Evolutionary conservation across 2,329 filamentous ascomycete genomes (phyloP).

Genomic region (Dichotomopilus funicola): DNA sequence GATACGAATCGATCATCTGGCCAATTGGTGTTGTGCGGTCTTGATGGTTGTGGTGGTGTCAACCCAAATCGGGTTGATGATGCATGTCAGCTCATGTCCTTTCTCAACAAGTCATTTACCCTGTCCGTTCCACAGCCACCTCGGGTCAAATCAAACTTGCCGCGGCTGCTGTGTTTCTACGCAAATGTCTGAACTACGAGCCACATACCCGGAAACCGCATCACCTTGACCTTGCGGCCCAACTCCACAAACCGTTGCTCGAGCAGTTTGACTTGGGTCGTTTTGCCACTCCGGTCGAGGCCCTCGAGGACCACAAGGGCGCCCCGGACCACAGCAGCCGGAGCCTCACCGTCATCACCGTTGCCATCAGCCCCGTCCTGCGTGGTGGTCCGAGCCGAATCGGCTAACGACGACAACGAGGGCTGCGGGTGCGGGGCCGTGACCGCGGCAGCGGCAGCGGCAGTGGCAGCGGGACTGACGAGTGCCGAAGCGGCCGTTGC

Average conservation of each 20-base stretch:
- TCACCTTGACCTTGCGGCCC: constrained; percentile 44
- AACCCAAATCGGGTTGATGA: no score
- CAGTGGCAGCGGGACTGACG: constrained; percentile 20
- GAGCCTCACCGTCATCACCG: background rate
- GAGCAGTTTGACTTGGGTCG: constrained; percentile 74
- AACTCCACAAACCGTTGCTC: constrained; percentile 46
- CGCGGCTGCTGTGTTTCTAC: no score
- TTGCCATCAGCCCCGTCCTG: background rate
- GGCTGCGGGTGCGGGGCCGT: constrained; percentile 3
- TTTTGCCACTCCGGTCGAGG: constrained; percentile 85
- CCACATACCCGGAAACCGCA: constrained; percentile 52
- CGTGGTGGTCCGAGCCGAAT: background rate
- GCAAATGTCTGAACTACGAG: no score
- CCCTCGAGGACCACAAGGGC: constrained; percentile 81
- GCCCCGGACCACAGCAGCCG: constrained; percentile 43
- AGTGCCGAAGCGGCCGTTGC: constrained; percentile 40
- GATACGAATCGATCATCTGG: constrained; percentile 77
- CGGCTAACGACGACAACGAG: constrained; percentile 1
- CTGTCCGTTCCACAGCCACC: background rate
- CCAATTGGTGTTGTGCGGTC: constrained; percentile 81
- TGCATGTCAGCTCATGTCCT: no score
- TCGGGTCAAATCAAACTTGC: no score
- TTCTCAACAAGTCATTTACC: background rate
- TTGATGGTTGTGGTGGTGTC: background rate
- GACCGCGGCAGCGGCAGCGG: background rate